Conservation (phyloP, 345 rosid genomes). For the Physaria fendleri region DNA sequence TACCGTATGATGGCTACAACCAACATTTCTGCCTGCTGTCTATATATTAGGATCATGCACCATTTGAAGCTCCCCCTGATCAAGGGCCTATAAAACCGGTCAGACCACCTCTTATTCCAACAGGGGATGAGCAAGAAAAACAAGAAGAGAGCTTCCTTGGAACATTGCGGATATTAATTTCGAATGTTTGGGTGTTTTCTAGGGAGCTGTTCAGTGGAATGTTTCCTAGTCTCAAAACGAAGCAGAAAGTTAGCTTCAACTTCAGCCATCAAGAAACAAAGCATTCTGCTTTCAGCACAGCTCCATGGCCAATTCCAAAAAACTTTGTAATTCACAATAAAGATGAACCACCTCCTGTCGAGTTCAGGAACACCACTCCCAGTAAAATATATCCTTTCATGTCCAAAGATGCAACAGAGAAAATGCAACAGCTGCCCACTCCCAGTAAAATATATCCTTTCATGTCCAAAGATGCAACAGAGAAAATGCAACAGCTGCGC, state of each 20-base stretch:
- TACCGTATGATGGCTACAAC: not conserved
- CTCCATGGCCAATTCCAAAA: conserved; percentile 84
- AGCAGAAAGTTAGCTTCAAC: conserved; percentile 48
- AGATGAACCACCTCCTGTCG: conserved; percentile 82
- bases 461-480: conserved; percentile 81
- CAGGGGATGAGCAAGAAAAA: conserved; percentile 59
- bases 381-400: conserved; percentile 79
- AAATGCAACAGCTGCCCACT: conserved; percentile 71
- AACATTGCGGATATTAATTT: conserved; percentile 51
- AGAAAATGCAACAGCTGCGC: conserved; percentile 72
- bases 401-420: conserved; percentile 80
- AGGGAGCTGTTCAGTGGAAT: conserved; percentile 63
- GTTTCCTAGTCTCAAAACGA: conserved; percentile 53
- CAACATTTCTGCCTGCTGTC: not conserved
- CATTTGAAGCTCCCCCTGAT: conserved; percentile 24
- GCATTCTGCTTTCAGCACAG: conserved; percentile 24
- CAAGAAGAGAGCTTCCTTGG: conserved; percentile 74
- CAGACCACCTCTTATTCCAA: conserved; percentile 72
- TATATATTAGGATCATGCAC: conserved; percentile 42
- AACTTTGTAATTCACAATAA: conserved; percentile 58
- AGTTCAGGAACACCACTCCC: conserved; percentile 68
- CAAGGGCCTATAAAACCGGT: conserved; percentile 49
- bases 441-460: conserved; percentile 77
- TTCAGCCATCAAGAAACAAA: conserved; percentile 36
- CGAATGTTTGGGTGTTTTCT: conserved; percentile 45